Conservation (phyloP, 306 rosid genomes). For the Fagus crenata region DNA sequence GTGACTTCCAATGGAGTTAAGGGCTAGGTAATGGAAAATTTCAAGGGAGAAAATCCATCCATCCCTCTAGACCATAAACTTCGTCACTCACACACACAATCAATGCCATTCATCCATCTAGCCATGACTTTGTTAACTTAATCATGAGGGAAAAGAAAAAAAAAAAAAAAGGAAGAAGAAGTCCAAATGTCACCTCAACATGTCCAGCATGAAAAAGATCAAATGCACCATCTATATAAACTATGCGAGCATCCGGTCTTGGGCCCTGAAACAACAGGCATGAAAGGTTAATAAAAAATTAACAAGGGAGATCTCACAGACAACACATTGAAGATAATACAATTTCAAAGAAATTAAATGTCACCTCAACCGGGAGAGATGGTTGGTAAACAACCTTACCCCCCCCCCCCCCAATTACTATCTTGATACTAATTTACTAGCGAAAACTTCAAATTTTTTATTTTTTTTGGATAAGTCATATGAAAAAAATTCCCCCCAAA, state of each 20-base stretch:
- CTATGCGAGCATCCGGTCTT: conserved; percentile 50
- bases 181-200: conserved; percentile 45
- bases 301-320: background rate
- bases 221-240: conserved; percentile 66
- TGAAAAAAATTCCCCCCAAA: too few species aligned
- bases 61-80: background rate
- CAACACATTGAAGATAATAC: background rate
- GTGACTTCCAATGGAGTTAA: background rate
- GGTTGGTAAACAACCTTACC: background rate
- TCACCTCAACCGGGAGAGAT: too few species aligned
- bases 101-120: background rate
- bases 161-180: background rate
- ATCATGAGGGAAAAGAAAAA: background rate
- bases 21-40: background rate
- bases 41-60: background rate
- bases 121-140: background rate
- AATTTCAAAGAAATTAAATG: background rate
- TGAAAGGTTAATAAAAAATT: background rate
- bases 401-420: too few species aligned
- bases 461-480: too few species aligned
- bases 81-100: background rate
- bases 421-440: background rate
- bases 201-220: conserved; percentile 68
- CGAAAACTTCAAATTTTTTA: background rate
- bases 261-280: conserved; percentile 47